These are phyloP conservation scores for Penicillium sp. DNA, from an alignment of 2,329 filamentous ascomycete species.

Conservation along the genomic window DNA sequence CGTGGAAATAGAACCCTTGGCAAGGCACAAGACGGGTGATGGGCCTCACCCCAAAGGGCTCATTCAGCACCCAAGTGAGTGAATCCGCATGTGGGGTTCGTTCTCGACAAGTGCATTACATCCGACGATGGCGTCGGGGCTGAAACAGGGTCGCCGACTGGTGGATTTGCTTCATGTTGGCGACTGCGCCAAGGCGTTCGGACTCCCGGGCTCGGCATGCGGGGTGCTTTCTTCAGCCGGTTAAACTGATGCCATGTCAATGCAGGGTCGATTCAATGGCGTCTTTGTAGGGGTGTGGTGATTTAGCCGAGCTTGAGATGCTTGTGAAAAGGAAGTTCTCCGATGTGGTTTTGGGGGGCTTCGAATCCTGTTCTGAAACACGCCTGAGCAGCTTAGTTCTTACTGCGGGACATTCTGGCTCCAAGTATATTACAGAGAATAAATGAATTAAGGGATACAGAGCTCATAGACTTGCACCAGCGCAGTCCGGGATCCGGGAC, in stretches of 20 bases:
- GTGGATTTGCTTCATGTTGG: background rate
- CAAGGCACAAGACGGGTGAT: background rate
- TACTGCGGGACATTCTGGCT: background rate
- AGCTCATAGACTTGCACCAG: background rate
- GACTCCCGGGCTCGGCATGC: background rate
- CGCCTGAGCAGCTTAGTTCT: background rate
- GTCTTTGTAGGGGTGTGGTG: background rate
- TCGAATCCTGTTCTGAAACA: background rate
- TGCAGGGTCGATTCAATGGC: background rate
- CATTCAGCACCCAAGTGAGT: background rate
- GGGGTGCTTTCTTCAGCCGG: background rate
- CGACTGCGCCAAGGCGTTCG: background rate
- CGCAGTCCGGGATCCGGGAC: background rate
- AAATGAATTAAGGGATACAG: background rate
- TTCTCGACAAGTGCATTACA: background rate
- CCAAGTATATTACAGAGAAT: background rate
- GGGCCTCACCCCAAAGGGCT: constrained; percentile 1
- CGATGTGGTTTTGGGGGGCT: background rate
- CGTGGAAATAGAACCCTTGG: constrained; percentile 8
- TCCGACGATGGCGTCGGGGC: background rate
- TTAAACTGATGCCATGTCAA: background rate
- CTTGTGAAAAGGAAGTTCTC: background rate
- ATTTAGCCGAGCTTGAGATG: background rate
- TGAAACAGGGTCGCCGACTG: background rate
- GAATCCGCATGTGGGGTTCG: constrained; percentile 7